Base-by-base conservation (phyloP, 495 filamentous ascomycete genomes). In the Hypoxylon perforatum region DNA sequence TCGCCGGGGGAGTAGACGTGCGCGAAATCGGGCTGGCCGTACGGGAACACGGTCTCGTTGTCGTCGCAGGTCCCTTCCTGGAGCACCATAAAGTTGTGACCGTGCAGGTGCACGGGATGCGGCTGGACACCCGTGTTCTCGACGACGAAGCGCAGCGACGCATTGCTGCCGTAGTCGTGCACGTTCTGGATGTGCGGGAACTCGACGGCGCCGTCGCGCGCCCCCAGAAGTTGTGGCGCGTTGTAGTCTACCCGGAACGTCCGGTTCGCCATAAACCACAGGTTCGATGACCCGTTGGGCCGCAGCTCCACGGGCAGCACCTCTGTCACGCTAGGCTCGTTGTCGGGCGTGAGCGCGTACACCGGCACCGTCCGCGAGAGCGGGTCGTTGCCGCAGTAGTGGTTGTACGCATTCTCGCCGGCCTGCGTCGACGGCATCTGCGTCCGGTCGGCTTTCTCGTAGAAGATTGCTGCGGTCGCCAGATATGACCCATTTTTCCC, bases 241-340 rank as follows among this genome's bases (percentile, higher is more conserved):
- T 88, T 88, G 77, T 86, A 90, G 65, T 90, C 76, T 3, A 75
- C 82, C 1, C 83, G 75, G 77, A 84, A 86, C 2, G 84, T 82
- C 0, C 71, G 70, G 46, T 78, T 79, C 65, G 86, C 84, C 64
- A 90, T 81, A 25, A 66, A 74, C 80, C 82, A 90, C 10, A 89
- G 61, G 15, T 77, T 76, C 0, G 84, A 85, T 7, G 74, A 81
- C 5, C 44, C 52, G 65, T 91, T 90, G 3, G 61, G 63, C 15
- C 61, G 72, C 33, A 78, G 65, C n/a, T 78, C 80, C 57, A 90
- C 81, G 30, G 75, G 75, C 45, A 90, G 73, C 3, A 72, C 73
- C 41, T 83, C 68, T 0, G 79, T 83, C 0, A 76, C 73, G 3
- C 76, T 75, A 0, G 87, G 84, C 1, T 78, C 69, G 1, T 78